Evolutionary conservation across 2,329 filamentous ascomycete genomes (phyloP).

Genomic region (Phialophora chinensis): DNA sequence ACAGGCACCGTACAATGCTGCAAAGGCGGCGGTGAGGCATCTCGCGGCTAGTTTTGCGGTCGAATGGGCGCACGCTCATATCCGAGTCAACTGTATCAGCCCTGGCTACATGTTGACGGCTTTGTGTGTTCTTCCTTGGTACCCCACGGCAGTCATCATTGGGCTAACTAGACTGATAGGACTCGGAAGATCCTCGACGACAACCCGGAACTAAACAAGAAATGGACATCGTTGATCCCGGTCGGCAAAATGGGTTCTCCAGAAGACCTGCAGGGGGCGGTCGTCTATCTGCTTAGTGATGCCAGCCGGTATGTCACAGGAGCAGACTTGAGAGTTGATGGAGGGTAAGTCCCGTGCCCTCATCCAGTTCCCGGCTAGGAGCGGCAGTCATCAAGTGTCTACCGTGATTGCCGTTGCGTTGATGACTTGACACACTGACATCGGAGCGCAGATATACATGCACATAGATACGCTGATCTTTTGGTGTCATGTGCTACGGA

Average conservation of each 20-base stretch:
- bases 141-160: constrained; percentile 32
- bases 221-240: constrained; percentile 92
- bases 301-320: constrained; percentile 76
- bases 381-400: not conserved
- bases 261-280: constrained; percentile 87
- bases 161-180: constrained; percentile 52
- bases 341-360: constrained; percentile 77
- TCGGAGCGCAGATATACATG: constrained; percentile 27
- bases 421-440: constrained; percentile 12
- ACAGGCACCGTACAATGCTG: constrained; percentile 89
- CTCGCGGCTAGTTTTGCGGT: constrained; percentile 86
- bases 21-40: constrained; percentile 91
- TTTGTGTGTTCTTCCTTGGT: constrained; percentile 66
- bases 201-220: constrained; percentile 84
- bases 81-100: constrained; percentile 93
- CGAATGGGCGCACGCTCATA: constrained; percentile 87
- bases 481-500: constrained; percentile 11
- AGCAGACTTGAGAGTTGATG: constrained; percentile 80
- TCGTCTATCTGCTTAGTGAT: constrained; percentile 83
- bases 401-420: not conserved
- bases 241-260: constrained; percentile 92
- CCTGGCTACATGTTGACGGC: constrained; percentile 97
- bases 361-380: not conserved
- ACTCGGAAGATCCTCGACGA: constrained; percentile 94
- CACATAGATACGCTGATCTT: constrained; percentile 22